These are phyloP conservation scores for Apiotrichum siamense DNA, from an alignment of 1,284 basidiomycete species.

Conservation along the genomic window DNA sequence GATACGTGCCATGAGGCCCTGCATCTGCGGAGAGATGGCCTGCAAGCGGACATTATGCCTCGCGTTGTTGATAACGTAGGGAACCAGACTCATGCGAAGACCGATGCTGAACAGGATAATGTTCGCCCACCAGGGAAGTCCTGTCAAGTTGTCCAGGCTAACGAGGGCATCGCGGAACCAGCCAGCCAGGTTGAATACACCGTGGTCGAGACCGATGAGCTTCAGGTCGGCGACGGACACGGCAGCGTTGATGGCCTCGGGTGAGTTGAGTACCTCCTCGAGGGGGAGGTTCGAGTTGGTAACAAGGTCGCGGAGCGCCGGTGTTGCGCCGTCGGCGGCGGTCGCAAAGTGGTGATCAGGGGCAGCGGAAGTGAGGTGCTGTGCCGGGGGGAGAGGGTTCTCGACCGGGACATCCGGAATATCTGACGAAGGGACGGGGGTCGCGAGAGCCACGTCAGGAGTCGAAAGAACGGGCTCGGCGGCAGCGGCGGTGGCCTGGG, in stretches of 20 bases:
- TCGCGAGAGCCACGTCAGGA: not conserved
- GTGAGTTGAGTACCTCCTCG: slow-evolving; percentile 40
- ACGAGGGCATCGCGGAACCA: slow-evolving; percentile 63
- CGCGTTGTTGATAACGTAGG: slow-evolving; percentile 61
- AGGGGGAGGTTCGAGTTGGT: slow-evolving; percentile 34
- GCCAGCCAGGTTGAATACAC: slow-evolving; percentile 55
- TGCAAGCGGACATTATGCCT: slow-evolving; percentile 65
- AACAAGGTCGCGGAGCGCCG: slow-evolving; percentile 42
- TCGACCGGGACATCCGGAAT: slow-evolving; percentile 7
- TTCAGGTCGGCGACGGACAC: slow-evolving; percentile 72
- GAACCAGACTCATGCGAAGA: slow-evolving; percentile 65
- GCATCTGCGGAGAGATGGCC: slow-evolving; percentile 59
- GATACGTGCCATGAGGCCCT: slow-evolving; percentile 54
- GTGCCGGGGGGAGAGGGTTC: not conserved
- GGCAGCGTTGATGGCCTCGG: slow-evolving; percentile 43
- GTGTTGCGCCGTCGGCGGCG: slow-evolving; percentile 28
- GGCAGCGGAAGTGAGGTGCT: slow-evolving; percentile 16
- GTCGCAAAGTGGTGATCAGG: slow-evolving; percentile 23
- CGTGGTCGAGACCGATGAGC: slow-evolving; percentile 63
- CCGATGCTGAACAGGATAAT: slow-evolving; percentile 66
- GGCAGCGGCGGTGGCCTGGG: not conserved
- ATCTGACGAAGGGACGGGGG: slow-evolving; percentile 9
- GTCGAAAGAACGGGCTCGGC: not conserved
- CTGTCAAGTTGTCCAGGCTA: slow-evolving; percentile 63
- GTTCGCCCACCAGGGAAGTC: slow-evolving; percentile 78